Evolutionary conservation across 192 early-diverging fungal species (phyloP), one percentile per base, ranked within the genome.

Genomic region (Rhizophagus clarus): DNA sequence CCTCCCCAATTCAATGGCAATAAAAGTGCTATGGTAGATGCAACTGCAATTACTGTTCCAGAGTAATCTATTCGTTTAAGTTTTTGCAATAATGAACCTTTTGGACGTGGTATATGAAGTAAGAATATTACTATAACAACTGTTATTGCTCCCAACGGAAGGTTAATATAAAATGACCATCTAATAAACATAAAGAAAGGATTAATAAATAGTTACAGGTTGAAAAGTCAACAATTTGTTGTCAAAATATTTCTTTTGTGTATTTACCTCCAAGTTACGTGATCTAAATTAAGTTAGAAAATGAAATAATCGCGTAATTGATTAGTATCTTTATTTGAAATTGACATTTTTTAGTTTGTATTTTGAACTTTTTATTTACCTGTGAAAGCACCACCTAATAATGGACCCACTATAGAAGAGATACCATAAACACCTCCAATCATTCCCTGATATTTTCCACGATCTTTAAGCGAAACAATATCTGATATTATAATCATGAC

Each of bases 1-100:
- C 95, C 96, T 68, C 93, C 95, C 82, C 90, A 88, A 82, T 92
- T 90, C 2, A 97, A 81, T 9, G 93, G 92, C 62, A 94, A 77
- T 56, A 96, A 83, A 42, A 96, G 70, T 40, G 84, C 74, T n/a
- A 92, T 83, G 8, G 90, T 80, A 40, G 87, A 89, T 68, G 85
- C 83, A 24, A 92, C 71, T 7, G 93, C 32, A 0, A 89, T 8
- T 3, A 90, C 9, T 32, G 87, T 86, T 61, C 93, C 93, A 64
- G 86, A 56, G 49, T 86, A 90, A 76, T 94, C 95, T 49, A 96
- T 84, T 24, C 91, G 83, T 15, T 79, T 56, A 15, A 94, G 32
- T 79, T 94, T 94, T 9, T 87, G 83, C 5, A 49, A 34, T 28
- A 87, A 70, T 20, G 82, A 84, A 31, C 90, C 93, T 10, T 60